These are phyloP conservation scores for Euptelea pleiosperma DNA, from an alignment of 164 flowering plant species.

Conservation along the genomic window DNA sequence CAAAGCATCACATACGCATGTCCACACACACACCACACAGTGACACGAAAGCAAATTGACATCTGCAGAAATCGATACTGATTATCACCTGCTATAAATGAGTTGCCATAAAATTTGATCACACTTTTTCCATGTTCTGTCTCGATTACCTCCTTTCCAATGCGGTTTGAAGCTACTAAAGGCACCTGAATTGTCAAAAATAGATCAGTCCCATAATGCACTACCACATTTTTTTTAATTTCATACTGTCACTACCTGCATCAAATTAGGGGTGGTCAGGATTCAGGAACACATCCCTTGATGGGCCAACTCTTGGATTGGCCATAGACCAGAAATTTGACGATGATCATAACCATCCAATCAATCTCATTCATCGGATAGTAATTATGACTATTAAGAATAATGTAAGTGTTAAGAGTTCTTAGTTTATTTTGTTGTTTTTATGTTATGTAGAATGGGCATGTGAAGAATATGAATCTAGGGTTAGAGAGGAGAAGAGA, in stretches of 20 bases:
- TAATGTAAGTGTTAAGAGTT: too few relatives aligned
- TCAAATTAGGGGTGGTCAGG: too few relatives aligned
- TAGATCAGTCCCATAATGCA: constrained; percentile 2
- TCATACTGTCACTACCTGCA: too few relatives aligned
- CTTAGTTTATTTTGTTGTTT: too few relatives aligned
- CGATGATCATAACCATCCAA: constrained; percentile 4
- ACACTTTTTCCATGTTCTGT: constrained; percentile 91
- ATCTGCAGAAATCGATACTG: not conserved
- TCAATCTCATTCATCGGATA: not conserved
- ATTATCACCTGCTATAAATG: constrained; percentile 84
- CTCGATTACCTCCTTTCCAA: constrained; percentile 79
- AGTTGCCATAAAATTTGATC: constrained; percentile 90
- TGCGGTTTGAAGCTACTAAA: constrained; percentile 87
- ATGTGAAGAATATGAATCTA: too few relatives aligned
- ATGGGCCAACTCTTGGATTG: too few relatives aligned
- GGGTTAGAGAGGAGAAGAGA: too few relatives aligned
- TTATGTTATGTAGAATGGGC: too few relatives aligned
- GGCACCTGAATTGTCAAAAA: constrained; percentile 59
- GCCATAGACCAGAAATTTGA: too few relatives aligned
- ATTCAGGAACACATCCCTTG: not conserved
- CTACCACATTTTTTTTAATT: too few relatives aligned
- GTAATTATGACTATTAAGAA: too few relatives aligned
- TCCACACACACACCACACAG: not conserved
- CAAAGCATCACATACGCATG: not conserved
- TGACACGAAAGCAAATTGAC: not conserved